Evolutionary conservation across 129 eudicot species (phyloP).

Genomic region (Flaveria bidentis): DNA sequence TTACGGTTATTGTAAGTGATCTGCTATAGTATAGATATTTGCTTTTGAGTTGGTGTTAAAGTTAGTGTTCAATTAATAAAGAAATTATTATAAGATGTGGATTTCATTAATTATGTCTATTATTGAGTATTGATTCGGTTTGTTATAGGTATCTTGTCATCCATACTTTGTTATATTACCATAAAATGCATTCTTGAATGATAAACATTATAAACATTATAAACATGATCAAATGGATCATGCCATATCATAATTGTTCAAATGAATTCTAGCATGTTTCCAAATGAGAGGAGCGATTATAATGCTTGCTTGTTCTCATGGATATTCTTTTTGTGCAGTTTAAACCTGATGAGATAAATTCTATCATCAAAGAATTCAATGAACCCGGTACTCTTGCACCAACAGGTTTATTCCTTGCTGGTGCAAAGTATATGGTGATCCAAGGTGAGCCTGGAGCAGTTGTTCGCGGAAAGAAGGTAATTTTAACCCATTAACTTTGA

Average conservation of each 20-base stretch:
- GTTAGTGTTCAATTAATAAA: too few relatives aligned
- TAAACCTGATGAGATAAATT: conserved; percentile 55
- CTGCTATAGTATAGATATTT: too few relatives aligned
- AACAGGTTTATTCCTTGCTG: conserved; percentile 57
- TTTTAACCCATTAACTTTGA: not conserved
- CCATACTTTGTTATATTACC: not conserved
- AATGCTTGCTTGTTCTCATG: not conserved
- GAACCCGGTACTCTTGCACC: conserved; percentile 76
- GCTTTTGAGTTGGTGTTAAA: too few relatives aligned
- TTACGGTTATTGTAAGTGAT: too few relatives aligned
- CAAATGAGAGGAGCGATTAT: not conserved
- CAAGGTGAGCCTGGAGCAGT: conserved; percentile 86
- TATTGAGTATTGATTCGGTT: too few relatives aligned
- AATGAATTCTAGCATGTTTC: not conserved
- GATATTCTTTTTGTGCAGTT: conserved; percentile 38
- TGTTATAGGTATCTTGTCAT: not conserved
- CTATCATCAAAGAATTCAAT: conserved; percentile 57
- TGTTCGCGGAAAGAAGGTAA: conserved; percentile 88
- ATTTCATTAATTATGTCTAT: too few relatives aligned
- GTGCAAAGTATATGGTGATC: conserved; percentile 79
- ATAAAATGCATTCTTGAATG: not conserved
- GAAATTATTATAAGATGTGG: too few relatives aligned
- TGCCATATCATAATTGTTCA: not conserved
- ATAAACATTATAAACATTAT: not conserved
- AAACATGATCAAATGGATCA: not conserved